These are phyloP conservation scores for Acidiella bohemica DNA, from an alignment of 495 filamentous ascomycete species.

Conservation along the genomic window DNA sequence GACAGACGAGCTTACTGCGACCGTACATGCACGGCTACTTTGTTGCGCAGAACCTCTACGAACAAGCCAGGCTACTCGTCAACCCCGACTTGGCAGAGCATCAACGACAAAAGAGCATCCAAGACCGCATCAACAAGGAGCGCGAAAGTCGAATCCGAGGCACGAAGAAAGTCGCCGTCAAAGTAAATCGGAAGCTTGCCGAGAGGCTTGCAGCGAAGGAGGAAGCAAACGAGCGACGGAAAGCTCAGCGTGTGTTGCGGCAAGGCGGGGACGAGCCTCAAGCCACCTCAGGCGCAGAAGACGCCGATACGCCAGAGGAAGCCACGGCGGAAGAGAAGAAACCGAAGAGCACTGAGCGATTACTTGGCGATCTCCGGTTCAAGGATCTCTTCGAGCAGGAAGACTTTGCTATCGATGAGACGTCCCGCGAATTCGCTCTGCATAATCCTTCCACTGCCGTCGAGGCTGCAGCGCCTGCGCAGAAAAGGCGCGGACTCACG, in stretches of 20 bases:
- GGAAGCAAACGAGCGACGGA: constrained; percentile 63
- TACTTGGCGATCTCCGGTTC: constrained; percentile 70
- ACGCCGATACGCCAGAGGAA: constrained; percentile 10
- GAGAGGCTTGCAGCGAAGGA: constrained; percentile 70
- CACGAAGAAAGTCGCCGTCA: constrained; percentile 82
- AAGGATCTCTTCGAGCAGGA: constrained; percentile 76
- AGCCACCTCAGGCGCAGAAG: constrained; percentile 10
- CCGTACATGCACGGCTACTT: constrained; percentile 99
- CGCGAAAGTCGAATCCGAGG: constrained; percentile 82
- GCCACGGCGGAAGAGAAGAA: neutral
- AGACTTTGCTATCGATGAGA: constrained; percentile 86
- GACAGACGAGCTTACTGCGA: constrained; percentile 68
- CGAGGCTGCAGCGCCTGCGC: constrained; percentile 19
- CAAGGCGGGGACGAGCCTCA: constrained; percentile 32
- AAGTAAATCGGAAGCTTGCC: constrained; percentile 70
- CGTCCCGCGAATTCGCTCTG: constrained; percentile 67
- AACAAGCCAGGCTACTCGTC: constrained; percentile 80
- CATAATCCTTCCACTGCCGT: constrained; percentile 67
- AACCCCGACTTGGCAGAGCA: constrained; percentile 89
- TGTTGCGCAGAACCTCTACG: constrained; percentile 80
- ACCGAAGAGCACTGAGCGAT: constrained; percentile 32
- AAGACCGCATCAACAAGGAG: constrained; percentile 90
- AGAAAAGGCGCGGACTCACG: constrained; percentile 44
- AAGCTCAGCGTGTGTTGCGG: constrained; percentile 42
- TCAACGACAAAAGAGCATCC: constrained; percentile 70